Conservation (phyloP, 768 basidiomycete species). For the Amanita pallidorosea region DNA sequence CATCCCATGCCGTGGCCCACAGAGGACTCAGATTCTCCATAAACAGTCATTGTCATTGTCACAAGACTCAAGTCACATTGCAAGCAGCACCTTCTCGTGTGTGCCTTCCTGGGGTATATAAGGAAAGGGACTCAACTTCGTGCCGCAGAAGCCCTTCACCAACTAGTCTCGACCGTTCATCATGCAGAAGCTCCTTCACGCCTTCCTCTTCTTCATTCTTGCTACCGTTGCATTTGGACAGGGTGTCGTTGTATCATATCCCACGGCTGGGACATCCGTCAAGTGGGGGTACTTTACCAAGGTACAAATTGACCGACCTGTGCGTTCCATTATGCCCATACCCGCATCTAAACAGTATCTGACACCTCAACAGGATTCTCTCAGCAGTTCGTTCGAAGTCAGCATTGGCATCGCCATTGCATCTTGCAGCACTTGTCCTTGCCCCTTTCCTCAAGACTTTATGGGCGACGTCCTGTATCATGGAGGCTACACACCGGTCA, state of each 20-base stretch:
- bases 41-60: no score
- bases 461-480: slow-evolving; percentile 36
- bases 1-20: no score
- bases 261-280: slow-evolving; percentile 23
- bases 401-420: slow-evolving; percentile 33
- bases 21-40: no score
- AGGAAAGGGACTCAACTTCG: no score
- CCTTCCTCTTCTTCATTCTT: slow-evolving; percentile 8
- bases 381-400: slow-evolving; percentile 30
- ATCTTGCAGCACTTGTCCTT: slow-evolving; percentile 19
- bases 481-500: slow-evolving; percentile 31
- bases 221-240: slow-evolving; percentile 30
- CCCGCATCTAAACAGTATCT: neutral
- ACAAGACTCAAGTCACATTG: no score
- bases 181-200: slow-evolving; percentile 1
- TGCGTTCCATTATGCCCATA: slow-evolving; percentile 14
- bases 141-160: no score
- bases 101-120: no score
- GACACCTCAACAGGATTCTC: slow-evolving; percentile 17
- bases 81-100: no score
- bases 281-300: slow-evolving; percentile 23
- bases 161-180: neutral
- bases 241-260: slow-evolving; percentile 26
- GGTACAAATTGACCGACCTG: slow-evolving; percentile 38
- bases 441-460: slow-evolving; percentile 14